Percentiles rank a stretch among this genome's conserved stretches.
These are phyloP conservation scores for Picea sitchensis DNA, from an alignment of 75 land plant genomes.

Conservation along the genomic window DNA sequence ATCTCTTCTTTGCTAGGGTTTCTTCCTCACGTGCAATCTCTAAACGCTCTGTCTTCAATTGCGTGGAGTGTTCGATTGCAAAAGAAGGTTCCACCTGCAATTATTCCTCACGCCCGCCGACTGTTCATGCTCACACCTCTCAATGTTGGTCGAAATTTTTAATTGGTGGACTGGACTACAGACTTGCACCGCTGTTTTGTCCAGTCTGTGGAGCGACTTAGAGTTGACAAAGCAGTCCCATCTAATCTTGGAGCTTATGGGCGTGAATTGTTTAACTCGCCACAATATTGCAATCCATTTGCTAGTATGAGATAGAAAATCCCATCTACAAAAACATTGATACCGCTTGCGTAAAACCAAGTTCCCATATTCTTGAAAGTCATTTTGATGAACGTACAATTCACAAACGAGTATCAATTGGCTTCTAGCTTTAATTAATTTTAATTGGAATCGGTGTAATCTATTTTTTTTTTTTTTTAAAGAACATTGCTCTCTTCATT, in stretches of 20 bases:
- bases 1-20: too few relatives aligned
- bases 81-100: too few relatives aligned
- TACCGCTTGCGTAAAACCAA: background rate
- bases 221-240: slow-evolving; percentile 83
- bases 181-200: slow-evolving; percentile 78
- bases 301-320: slow-evolving; percentile 46
- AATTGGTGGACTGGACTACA: slow-evolving; percentile 81
- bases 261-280: slow-evolving; percentile 76
- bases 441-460: too few relatives aligned
- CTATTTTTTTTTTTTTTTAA: too few relatives aligned
- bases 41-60: too few relatives aligned
- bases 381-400: background rate
- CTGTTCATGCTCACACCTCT: too few relatives aligned
- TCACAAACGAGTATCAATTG: background rate
- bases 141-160: too few relatives aligned
- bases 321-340: slow-evolving; percentile 16
- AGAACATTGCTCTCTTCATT: too few relatives aligned
- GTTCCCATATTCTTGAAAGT: background rate
- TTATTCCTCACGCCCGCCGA: too few relatives aligned
- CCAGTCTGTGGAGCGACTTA: slow-evolving; percentile 86
- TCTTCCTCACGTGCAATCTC: too few relatives aligned
- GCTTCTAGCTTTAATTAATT: background rate
- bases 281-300: slow-evolving; percentile 87
- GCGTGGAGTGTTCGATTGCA: too few relatives aligned
- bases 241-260: slow-evolving; percentile 85